These are phyloP conservation scores for Cylindrotheca closterium DNA, from an alignment of 108 stramenopile species.

Conservation along the genomic window DNA sequence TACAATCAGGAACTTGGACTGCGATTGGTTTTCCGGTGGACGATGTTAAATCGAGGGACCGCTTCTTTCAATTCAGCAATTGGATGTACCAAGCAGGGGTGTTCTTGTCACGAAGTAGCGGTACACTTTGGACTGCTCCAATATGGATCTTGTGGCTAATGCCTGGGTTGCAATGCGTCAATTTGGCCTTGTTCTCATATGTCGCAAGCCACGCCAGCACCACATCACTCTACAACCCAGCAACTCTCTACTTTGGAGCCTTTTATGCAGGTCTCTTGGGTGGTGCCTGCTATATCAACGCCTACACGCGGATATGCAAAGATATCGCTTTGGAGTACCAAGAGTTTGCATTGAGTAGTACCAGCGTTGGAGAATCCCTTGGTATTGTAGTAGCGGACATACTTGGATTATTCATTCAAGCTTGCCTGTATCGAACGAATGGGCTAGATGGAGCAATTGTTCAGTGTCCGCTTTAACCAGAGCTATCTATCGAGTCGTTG, in stretches of 20 bases:
- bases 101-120: slow-evolving; percentile 67
- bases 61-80: slow-evolving; percentile 71
- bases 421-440: slow-evolving; percentile 67
- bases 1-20: slow-evolving; percentile 74
- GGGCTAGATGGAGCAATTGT: slow-evolving; percentile 63
- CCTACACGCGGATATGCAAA: slow-evolving; percentile 53
- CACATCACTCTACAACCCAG: slow-evolving; percentile 4
- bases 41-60: slow-evolving; percentile 37
- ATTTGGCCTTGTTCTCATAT: slow-evolving; percentile 60
- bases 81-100: slow-evolving; percentile 85
- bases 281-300: slow-evolving; percentile 81
- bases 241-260: slow-evolving; percentile 37
- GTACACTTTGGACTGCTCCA: slow-evolving; percentile 47
- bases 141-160: slow-evolving; percentile 65
- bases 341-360: slow-evolving; percentile 72
- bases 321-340: slow-evolving; percentile 51
- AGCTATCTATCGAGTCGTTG: too few relatives aligned
- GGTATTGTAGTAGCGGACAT: slow-evolving; percentile 72
- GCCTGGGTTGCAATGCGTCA: slow-evolving; percentile 59
- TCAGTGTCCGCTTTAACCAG: slow-evolving; percentile 46
- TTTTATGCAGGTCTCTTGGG: slow-evolving; percentile 74
- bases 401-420: slow-evolving; percentile 67
- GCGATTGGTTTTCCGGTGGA: slow-evolving; percentile 77
- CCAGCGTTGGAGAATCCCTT: slow-evolving; percentile 64
- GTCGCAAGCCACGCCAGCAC: slow-evolving; percentile 5